Evolutionary conservation across 257 asterid genomes (phyloP), one percentile per base, ranked within the genome.

Genomic region (Solanum appendiculatum): DNA sequence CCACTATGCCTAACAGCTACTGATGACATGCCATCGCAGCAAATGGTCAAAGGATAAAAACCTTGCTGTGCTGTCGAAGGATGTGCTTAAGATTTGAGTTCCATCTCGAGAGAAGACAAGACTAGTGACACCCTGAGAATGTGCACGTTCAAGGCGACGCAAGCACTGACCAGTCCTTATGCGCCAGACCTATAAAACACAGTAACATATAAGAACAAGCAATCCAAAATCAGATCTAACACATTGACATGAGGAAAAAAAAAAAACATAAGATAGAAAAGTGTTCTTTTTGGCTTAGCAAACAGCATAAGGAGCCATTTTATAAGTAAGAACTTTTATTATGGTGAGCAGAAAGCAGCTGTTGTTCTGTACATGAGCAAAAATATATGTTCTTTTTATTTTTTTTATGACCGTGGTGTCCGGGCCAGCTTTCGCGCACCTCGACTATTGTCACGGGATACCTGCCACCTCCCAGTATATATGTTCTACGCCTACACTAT

Each of bases 51-150:
- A 81, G 85, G 66, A 48, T 15, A 46, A 81, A 90, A 84, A 95
- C 99, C 99, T 94, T 64, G 99, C 98, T 81, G 99, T 95, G 92
- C 95, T 90, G 93, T 97, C 99, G 89, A 95, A 97, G 85, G 99
- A 97, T 82, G 99, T 90, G 92, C 98, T 97, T 85, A 97, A 89
- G 86, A 97, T 89, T 90, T 97, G 99, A 83, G 92, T 93, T 88
- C 99, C 99, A 88, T 97, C 99, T 82, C 99, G 94, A 87, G 99
- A 97, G 91, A 97, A 97, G 89, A 87, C 91, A 86, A 97, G 93
- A 85, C 99, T 95, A 20, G 99, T 97, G 90, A 95, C 98, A 86
- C 98, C 99, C 91, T 94, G 95, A 58, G 97, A 92, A 92, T 97
- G 99, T 78, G 99, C 98, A 13, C 96, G 98, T 86, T 97, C 99